These are phyloP conservation scores for Suillus hirtellus DNA, from an alignment of 768 basidiomycete species.

Conservation along the genomic window DNA sequence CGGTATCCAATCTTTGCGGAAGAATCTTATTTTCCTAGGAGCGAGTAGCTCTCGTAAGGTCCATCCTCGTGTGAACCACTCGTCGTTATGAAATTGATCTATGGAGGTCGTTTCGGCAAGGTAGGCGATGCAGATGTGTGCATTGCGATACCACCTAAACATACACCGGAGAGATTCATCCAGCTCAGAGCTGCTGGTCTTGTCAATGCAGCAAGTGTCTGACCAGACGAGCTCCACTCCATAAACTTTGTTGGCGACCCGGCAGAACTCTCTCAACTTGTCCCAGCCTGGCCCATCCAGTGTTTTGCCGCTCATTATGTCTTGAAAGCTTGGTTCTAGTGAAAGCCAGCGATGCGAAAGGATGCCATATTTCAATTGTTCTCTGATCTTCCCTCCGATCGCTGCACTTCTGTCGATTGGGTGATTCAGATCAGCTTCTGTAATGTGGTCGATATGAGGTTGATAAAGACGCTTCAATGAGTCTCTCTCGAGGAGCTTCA, in stretches of 20 bases:
- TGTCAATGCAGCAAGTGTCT: background rate
- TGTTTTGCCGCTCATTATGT: background rate
- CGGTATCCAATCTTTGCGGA: background rate
- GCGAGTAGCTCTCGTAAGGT: background rate
- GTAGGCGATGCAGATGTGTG: background rate
- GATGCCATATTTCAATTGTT: background rate
- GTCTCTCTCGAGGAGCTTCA: background rate
- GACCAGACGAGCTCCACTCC: background rate
- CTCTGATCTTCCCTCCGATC: background rate
- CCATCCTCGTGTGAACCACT: background rate
- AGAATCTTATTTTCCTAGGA: background rate
- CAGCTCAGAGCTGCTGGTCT: background rate
- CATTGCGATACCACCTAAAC: conserved; percentile 1
- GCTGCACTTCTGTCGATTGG: background rate
- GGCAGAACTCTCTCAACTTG: background rate
- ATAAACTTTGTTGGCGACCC: background rate
- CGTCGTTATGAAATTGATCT: background rate
- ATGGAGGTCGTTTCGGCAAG: background rate
- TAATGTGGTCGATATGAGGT: background rate
- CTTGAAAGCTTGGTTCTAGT: background rate
- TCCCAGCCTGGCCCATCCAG: background rate
- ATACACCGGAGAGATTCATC: background rate
- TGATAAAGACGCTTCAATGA: background rate
- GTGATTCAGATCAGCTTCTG: background rate
- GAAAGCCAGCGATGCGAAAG: background rate